Evolutionary conservation across 345 rosid species (phyloP).

Genomic region (Triadica sebifera): DNA sequence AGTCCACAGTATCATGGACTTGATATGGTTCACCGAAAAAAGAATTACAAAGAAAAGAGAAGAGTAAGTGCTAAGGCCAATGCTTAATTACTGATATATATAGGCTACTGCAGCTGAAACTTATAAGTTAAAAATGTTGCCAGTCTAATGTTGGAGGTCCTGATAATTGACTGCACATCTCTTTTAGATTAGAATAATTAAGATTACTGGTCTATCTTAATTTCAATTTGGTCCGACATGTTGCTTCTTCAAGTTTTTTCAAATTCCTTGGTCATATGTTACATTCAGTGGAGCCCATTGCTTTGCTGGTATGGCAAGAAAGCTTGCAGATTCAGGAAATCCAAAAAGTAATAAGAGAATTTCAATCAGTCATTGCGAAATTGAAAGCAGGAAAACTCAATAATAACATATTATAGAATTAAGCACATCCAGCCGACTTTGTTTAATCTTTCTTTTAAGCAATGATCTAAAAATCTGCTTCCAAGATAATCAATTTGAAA

Average conservation of each 20-base stretch:
- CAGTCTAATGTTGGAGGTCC: not conserved
- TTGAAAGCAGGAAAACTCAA: constrained; percentile 2
- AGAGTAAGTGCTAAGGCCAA: no score
- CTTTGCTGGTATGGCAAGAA: constrained; percentile 41
- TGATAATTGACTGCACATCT: constrained; percentile 32
- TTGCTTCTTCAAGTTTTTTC: constrained; percentile 13
- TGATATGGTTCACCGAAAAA: no score
- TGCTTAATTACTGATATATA: not conserved
- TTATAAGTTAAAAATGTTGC: not conserved
- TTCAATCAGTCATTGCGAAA: not conserved
- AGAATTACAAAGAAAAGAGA: no score
- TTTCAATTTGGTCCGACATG: not conserved
- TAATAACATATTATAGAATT: constrained; percentile 1
- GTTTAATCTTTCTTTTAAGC: constrained; percentile 41
- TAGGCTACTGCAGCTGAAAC: not conserved
- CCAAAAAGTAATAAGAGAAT: not conserved
- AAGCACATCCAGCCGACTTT: not conserved
- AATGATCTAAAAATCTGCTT: constrained; percentile 34
- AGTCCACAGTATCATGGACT: no score
- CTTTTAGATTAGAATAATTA: constrained; percentile 2
- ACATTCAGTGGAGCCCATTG: constrained; percentile 11
- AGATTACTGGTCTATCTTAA: not conserved
- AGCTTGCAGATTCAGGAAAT: constrained; percentile 19
- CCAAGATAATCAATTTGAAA: constrained; percentile 33
- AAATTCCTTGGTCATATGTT: not conserved